phyloP scores from a whole-genome alignment of 768 basidiomycete genomes.

The Hericium rajendrae region DNA sequence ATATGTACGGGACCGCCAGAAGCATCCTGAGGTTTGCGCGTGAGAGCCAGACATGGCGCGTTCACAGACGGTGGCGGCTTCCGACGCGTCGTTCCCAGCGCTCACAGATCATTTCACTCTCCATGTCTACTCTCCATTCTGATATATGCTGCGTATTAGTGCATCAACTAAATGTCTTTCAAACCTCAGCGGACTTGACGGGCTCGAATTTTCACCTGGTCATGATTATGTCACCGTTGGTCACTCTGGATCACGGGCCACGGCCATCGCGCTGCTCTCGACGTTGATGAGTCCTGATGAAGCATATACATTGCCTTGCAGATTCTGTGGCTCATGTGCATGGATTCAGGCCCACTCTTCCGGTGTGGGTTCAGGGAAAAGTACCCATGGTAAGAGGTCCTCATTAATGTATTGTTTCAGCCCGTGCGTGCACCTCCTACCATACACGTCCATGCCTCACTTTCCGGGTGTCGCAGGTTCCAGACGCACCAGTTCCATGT shows the following conservation, averaged over 20 bases:
- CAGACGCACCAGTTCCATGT: background rate
- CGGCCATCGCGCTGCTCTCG: background rate
- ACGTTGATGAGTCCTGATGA: background rate
- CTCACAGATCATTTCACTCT: too few relatives aligned
- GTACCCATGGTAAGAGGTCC: background rate
- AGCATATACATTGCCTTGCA: background rate
- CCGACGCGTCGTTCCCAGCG: too few relatives aligned
- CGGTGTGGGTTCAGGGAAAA: background rate
- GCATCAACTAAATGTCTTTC: background rate
- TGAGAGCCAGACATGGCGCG: too few relatives aligned
- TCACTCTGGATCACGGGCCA: too few relatives aligned
- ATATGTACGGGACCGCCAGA: too few relatives aligned
- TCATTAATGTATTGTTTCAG: background rate
- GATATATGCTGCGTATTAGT: background rate
- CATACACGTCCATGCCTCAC: background rate
- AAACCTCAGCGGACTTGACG: background rate
- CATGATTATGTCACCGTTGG: background rate
- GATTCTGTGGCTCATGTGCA: background rate
- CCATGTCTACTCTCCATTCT: too few relatives aligned
- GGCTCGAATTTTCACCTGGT: background rate
- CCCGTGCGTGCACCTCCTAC: background rate
- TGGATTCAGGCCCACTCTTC: background rate
- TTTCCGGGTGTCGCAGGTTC: background rate
- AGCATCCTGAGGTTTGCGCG: too few relatives aligned
- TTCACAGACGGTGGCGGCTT: too few relatives aligned